phyloP scores from a whole-genome alignment of 805 yeast genomes.

The Kodamaea nitidulidarum region DNA sequence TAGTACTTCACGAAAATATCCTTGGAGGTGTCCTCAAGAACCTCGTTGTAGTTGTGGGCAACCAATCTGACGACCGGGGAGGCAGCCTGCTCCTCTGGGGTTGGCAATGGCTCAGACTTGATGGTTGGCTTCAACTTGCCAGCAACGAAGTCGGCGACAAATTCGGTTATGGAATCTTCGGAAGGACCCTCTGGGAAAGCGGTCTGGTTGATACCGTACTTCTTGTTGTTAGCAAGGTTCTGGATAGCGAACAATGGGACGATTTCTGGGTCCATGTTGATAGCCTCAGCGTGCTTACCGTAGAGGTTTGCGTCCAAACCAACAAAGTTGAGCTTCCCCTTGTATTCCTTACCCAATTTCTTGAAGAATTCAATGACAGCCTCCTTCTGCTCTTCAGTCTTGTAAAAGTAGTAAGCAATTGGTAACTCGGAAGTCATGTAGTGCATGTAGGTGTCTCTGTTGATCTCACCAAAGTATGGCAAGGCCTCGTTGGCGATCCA shows the following conservation, averaged over 20 bases:
- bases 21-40: slow-evolving; percentile 53
- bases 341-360: slow-evolving; percentile 65
- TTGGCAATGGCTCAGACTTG: slow-evolving; percentile 86
- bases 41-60: slow-evolving; percentile 73
- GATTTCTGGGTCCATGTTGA: slow-evolving; percentile 79
- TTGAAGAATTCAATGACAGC: slow-evolving; percentile 49
- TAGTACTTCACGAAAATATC: slow-evolving; percentile 86
- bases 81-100: slow-evolving; percentile 57
- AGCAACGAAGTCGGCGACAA: slow-evolving; percentile 57
- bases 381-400: slow-evolving; percentile 60
- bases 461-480: slow-evolving; percentile 85
- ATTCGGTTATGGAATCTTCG: slow-evolving; percentile 48
- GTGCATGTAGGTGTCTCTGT: slow-evolving; percentile 68
- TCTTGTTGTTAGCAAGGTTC: slow-evolving; percentile 60
- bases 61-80: slow-evolving; percentile 72
- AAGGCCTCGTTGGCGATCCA: slow-evolving; percentile 62
- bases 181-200: slow-evolving; percentile 44
- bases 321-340: slow-evolving; percentile 82
- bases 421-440: slow-evolving; percentile 76
- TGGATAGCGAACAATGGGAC: slow-evolving; percentile 86
- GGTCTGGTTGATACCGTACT: slow-evolving; percentile 73
- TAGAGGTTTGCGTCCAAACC: slow-evolving; percentile 77
- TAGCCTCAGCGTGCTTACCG: slow-evolving; percentile 82
- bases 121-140: slow-evolving; percentile 70
- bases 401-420: slow-evolving; percentile 84